Evolutionary conservation across 2,329 filamentous ascomycete species (phyloP), one percentile per base, ranked within the genome.

Genomic region (Periconia digitata): DNA sequence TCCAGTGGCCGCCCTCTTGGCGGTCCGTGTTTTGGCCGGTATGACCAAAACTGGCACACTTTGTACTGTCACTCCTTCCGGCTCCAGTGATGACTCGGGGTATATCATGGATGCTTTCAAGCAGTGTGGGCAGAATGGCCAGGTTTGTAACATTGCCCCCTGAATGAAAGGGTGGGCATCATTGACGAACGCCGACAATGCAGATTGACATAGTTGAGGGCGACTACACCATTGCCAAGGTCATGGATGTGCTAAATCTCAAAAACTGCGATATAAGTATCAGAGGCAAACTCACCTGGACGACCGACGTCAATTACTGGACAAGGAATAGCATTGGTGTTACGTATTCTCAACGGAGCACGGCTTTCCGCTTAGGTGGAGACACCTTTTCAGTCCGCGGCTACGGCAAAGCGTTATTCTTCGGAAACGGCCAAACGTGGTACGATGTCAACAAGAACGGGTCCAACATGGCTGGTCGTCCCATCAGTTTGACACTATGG

Each of bases 401-500:
- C 2, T 55, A 64, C 36, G 59, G 60, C 8, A 49, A 63, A 40
- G 60, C 59, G 3, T 46, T 66, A 3, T 64, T 66, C 50, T 46
- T 55, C 40, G 62, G 63, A n/a, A 64, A 66, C 41, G 63, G 62
- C 3, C 62, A 66, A 48, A 59, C 49, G 21, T 66, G 63, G 62
- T 62, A 62, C 51, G 74, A 78, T 46, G 56, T 72, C 54, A 77
- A 78, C 48, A 62, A 58, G 8, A 64, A 70, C 32, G 47, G 60
- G n/a, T 65, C 69, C 23, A 78, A 78, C 46, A 66, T 72, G 62
- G 67, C 71, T 20, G 76, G 76, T 3, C 58, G 76, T 13, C 76
- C 76, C 1, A 78, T 78, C 40, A 71, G 61, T 21, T 56, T 78
- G 43, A 78, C 74, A 0, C 53, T 78, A 5, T 78, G 74, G 75